These are phyloP conservation scores for Ascochyta clinopodiicola DNA, from an alignment of 2,329 filamentous ascomycete species.

Conservation along the genomic window DNA sequence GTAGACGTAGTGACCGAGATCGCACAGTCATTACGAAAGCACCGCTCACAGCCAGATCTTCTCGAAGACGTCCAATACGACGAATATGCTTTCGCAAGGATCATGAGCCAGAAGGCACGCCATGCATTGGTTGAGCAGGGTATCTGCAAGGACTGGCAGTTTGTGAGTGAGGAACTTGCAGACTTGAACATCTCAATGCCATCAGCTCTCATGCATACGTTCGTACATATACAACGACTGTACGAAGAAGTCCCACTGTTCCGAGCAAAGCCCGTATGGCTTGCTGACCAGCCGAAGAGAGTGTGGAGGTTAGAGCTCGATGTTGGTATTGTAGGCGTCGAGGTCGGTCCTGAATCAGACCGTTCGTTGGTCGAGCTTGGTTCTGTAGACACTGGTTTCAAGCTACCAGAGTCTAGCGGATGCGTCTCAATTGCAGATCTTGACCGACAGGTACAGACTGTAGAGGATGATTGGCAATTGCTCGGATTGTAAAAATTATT, in stretches of 20 bases:
- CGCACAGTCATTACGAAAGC: background rate
- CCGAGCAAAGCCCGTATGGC: slow-evolving; percentile 6
- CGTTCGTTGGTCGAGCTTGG: slow-evolving; percentile 2
- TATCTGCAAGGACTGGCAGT: slow-evolving; percentile 7
- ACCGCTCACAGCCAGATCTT: background rate
- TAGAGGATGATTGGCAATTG: slow-evolving; percentile 11
- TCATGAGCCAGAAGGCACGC: background rate
- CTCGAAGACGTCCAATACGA: background rate
- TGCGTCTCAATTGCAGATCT: background rate
- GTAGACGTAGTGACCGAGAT: background rate
- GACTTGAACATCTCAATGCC: background rate
- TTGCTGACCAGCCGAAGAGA: slow-evolving; percentile 1
- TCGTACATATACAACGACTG: background rate
- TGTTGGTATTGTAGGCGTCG: slow-evolving; percentile 7
- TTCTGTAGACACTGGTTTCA: slow-evolving; percentile 1
- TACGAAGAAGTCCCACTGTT: background rate
- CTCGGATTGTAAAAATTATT: background rate
- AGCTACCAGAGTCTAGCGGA: slow-evolving; percentile 8
- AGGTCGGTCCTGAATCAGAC: slow-evolving; percentile 1
- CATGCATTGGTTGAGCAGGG: slow-evolving; percentile 1
- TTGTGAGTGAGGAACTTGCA: background rate
- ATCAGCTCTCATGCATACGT: background rate
- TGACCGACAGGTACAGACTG: background rate
- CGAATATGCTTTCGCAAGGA: background rate
- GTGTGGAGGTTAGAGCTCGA: slow-evolving; percentile 25